Base-by-base conservation (phyloP, 192 early-diverging fungal species). In the Funneliformis geosporum region DNA sequence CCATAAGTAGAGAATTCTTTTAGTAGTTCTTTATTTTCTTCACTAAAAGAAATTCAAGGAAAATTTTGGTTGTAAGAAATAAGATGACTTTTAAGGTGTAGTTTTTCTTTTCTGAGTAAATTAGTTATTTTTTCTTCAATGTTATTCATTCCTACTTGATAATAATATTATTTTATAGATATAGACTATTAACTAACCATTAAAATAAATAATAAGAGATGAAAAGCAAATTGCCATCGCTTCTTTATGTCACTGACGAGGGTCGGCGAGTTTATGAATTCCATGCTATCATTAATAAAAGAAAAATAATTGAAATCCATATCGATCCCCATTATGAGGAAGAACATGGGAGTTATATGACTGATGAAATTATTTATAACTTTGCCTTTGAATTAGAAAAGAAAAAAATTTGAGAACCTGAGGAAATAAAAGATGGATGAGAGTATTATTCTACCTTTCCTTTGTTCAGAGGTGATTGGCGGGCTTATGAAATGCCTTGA, bases 251-350 rank as follows among this genome's bases (percentile, higher is more conserved):
- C n/a, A 60, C 59, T n/a, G n/a, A 60, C 4, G 59, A 60, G 59
- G 59, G 59, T 60, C n/a, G n/a, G 2, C 59, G 59, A 60, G 59
- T 60, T 60, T 60, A 60, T 60, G 16, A 12, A 21, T 60, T 21
- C 14, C 3, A 4, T 8, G 59, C 16, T 8, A 10, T 60, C 4
- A 60, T 60, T 60, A 60, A 60, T n/a, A 60, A 60, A 21, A 12
- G n/a, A 60, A 21, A 21, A 10, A 60, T 60, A 60, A 60, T 21
- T 60, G 59, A 60, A 10, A 60, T 60, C 10, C 59, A 60, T 12
- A 60, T 60, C 14, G 59, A 60, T 60, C 59, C 59, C 14, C 59
- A 60, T 60, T 60, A 60, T n/a, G 59, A 60, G n/a, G 59, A 60
- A 60, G 59, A 60, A 12, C 59, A 60, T 60, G 59, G 59, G 4